Conservation (phyloP, 2,329 filamentous ascomycete species). For the Macroventuria anomochaeta region DNA sequence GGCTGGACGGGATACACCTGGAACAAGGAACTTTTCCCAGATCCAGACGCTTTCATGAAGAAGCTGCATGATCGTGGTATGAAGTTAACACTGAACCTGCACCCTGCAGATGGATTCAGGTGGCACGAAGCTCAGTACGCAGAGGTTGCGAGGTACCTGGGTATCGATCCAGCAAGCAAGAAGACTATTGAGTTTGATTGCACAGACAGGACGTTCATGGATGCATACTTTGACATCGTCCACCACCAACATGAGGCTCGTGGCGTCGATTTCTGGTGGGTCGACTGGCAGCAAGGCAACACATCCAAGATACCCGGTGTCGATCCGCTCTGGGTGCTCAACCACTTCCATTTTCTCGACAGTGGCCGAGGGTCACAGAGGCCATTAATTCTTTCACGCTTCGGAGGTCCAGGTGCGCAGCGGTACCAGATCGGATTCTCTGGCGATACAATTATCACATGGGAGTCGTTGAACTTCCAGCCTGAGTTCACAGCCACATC, state of each 20-base stretch:
- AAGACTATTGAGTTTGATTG: constrained; percentile 64
- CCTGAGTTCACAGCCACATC: constrained; percentile 71
- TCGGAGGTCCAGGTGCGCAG: constrained; percentile 68
- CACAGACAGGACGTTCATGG: constrained; percentile 60
- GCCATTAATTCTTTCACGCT: constrained; percentile 66
- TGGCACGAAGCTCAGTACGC: constrained; percentile 64
- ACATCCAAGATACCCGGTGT: constrained; percentile 62
- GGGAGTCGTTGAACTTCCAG: constrained; percentile 67
- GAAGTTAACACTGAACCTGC: constrained; percentile 66
- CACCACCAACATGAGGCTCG: constrained; percentile 63
- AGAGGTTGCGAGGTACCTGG: constrained; percentile 60
- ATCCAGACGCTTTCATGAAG: constrained; percentile 60
- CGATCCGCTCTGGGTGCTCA: constrained; percentile 69
- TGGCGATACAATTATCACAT: constrained; percentile 65
- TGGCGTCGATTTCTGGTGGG: constrained; percentile 70
- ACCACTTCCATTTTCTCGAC: constrained; percentile 69
- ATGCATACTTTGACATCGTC: constrained; percentile 65
- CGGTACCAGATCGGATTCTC: constrained; percentile 71
- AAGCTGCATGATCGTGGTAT: constrained; percentile 61
- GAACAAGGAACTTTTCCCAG: constrained; percentile 64
- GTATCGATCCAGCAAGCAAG: constrained; percentile 58
- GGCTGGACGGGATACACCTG: constrained; percentile 70
- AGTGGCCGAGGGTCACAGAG: constrained; percentile 52
- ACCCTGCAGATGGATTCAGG: constrained; percentile 66
- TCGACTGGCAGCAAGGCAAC: constrained; percentile 71